A percentile compares a stretch with the other conserved stretches of the same genome.
phyloP scores from a whole-genome alignment of 805 yeast genomes.

The Zygosaccharomyces siamensis region DNA sequence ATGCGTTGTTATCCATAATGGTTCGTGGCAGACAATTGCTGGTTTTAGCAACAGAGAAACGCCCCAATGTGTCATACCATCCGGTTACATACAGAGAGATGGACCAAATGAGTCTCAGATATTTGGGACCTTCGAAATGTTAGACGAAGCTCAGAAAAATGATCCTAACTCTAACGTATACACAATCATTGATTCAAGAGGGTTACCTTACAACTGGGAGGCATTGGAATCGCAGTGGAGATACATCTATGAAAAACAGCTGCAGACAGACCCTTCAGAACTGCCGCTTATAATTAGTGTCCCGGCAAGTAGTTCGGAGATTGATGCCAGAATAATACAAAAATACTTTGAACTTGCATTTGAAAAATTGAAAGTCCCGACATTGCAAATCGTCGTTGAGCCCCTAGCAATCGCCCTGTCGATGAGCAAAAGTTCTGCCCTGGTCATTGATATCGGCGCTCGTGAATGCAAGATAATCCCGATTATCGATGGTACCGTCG shows the following conservation, averaged over 20 bases:
- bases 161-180: slow-evolving; percentile 26
- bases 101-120: slow-evolving; percentile 11
- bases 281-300: slow-evolving; percentile 55
- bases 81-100: slow-evolving; percentile 45
- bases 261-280: slow-evolving; percentile 52
- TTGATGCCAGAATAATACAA: slow-evolving; percentile 42
- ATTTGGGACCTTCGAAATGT: slow-evolving; percentile 31
- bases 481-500: slow-evolving; percentile 66
- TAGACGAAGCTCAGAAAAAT: slow-evolving; percentile 16
- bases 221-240: slow-evolving; percentile 63
- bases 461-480: slow-evolving; percentile 70
- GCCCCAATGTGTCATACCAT: slow-evolving; percentile 55
- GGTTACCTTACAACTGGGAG: slow-evolving; percentile 69
- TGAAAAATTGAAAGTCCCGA: slow-evolving; percentile 68
- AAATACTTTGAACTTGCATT: slow-evolving; percentile 68
- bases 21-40: slow-evolving; percentile 59
- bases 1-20: slow-evolving; percentile 69
- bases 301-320: slow-evolving; percentile 23
- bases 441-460: slow-evolving; percentile 78
- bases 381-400: slow-evolving; percentile 66
- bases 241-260: slow-evolving; percentile 49
- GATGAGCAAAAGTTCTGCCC: slow-evolving; percentile 70
- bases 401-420: slow-evolving; percentile 77
- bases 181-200: slow-evolving; percentile 55
- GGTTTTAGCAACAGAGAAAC: slow-evolving; percentile 63